These are phyloP conservation scores for Didymella pinodella DNA, from an alignment of 2,329 filamentous ascomycete species.

Conservation along the genomic window DNA sequence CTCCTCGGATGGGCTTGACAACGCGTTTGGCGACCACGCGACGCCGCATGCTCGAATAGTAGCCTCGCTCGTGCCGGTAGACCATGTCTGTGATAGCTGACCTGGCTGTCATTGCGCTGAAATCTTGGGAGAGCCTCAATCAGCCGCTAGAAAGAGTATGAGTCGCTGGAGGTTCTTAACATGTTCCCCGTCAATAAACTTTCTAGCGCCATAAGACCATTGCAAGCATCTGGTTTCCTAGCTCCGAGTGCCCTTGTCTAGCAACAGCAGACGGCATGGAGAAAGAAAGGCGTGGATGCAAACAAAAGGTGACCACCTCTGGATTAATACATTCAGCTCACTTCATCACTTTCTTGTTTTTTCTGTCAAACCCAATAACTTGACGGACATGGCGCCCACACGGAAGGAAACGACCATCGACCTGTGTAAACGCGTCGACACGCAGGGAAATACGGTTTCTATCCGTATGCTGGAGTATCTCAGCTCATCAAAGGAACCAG, in stretches of 20 bases:
- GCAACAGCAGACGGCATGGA: not conserved
- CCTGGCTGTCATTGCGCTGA: not conserved
- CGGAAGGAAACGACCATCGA: constrained; percentile 55
- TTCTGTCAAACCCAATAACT: not conserved
- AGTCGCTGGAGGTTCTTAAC: not conserved
- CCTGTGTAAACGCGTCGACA: constrained; percentile 66
- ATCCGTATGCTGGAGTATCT: constrained; percentile 51
- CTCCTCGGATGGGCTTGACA: not conserved
- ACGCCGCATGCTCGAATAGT: not conserved
- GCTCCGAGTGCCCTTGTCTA: constrained; percentile 2
- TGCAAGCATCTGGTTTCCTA: not conserved
- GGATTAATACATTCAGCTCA: not conserved
- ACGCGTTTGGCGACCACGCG: not conserved
- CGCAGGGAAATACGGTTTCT: constrained; percentile 62
- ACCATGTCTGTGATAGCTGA: not conserved
- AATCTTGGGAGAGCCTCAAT: not conserved
- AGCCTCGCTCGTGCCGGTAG: not conserved
- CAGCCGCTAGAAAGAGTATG: not conserved
- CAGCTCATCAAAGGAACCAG: constrained; percentile 44
- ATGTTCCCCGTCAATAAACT: constrained; percentile 9
- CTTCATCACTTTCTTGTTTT: not conserved
- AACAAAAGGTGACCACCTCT: constrained; percentile 1
- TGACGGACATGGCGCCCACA: constrained; percentile 38
- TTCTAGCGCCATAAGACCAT: constrained; percentile 1
- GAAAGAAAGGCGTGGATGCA: not conserved